A percentile compares a stretch with the other conserved stretches of the same genome.
phyloP scores from a whole-genome alignment of 148 eudicot species.

The Chenopodium suecicum region DNA sequence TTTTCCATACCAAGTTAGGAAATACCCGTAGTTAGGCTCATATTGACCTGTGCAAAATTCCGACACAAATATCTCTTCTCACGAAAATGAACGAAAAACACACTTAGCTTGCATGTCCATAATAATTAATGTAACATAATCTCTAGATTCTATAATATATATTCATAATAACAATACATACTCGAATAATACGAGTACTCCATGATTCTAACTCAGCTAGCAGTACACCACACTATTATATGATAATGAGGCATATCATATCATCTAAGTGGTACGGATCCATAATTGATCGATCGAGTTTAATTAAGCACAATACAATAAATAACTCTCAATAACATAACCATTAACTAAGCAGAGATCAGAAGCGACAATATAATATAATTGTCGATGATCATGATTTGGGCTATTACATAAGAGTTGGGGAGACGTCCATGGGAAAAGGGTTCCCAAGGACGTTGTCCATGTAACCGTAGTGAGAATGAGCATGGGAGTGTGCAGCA shows the following conservation, averaged over 20 bases:
- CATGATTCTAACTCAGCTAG: neutral
- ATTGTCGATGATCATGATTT: neutral
- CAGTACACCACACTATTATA: neutral
- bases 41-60: no score
- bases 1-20: no score
- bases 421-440: conserved; percentile 77
- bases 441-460: conserved; percentile 70
- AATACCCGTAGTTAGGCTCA: no score
- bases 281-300: neutral
- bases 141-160: neutral
- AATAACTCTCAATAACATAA: neutral
- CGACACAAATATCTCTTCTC: no score
- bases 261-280: neutral
- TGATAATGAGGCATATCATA: neutral
- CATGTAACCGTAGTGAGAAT: conserved; percentile 46
- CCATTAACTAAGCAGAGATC: neutral
- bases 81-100: no score
- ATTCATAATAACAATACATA: neutral
- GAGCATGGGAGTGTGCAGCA: conserved; percentile 39
- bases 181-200: neutral
- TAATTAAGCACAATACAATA: conserved; percentile 1
- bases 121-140: neutral
- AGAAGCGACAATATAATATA: neutral
- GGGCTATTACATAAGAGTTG: conserved; percentile 49
- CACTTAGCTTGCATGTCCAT: neutral